Conservation (phyloP, 768 basidiomycete species). For the Leccinum pellstonianum region DNA sequence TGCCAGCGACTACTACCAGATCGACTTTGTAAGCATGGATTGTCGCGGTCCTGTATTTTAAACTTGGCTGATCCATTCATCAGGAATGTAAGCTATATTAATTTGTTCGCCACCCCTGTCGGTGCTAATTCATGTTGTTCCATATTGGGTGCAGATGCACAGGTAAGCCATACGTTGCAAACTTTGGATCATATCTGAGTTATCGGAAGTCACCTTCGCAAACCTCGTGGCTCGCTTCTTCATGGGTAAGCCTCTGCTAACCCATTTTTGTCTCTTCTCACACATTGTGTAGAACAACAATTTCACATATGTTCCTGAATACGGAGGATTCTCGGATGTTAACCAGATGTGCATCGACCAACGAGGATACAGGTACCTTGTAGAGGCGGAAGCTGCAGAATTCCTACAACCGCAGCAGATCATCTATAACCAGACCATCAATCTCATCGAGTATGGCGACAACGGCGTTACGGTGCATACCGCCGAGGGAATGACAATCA, state of each 20-base stretch:
- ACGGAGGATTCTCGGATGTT: conserved; percentile 57
- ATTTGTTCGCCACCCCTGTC: background rate
- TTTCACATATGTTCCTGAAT: conserved; percentile 49
- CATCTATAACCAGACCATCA: conserved; percentile 51
- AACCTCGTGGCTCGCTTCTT: conserved; percentile 61
- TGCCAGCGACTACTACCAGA: conserved; percentile 59
- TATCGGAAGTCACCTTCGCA: conserved; percentile 58
- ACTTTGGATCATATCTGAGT: conserved; percentile 16
- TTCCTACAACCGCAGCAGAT: conserved; percentile 52
- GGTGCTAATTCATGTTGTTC: conserved; percentile 4
- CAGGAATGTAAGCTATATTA: conserved; percentile 30
- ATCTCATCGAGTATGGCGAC: conserved; percentile 44
- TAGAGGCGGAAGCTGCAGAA: conserved; percentile 53
- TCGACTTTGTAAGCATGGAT: conserved; percentile 34
- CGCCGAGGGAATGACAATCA: conserved; percentile 40
- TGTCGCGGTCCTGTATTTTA: background rate
- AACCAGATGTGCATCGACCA: conserved; percentile 58
- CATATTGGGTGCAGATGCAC: conserved; percentile 19
- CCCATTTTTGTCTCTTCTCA: background rate
- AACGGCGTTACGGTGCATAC: conserved; percentile 48
- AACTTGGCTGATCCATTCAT: conserved; percentile 3
- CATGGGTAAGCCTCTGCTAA: conserved; percentile 45
- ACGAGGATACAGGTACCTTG: conserved; percentile 58
- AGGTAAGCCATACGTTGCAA: conserved; percentile 17
- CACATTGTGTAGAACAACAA: conserved; percentile 51